These are phyloP conservation scores for Flaveria ramosissima DNA, from an alignment of 129 eudicot genomes.

Conservation along the genomic window DNA sequence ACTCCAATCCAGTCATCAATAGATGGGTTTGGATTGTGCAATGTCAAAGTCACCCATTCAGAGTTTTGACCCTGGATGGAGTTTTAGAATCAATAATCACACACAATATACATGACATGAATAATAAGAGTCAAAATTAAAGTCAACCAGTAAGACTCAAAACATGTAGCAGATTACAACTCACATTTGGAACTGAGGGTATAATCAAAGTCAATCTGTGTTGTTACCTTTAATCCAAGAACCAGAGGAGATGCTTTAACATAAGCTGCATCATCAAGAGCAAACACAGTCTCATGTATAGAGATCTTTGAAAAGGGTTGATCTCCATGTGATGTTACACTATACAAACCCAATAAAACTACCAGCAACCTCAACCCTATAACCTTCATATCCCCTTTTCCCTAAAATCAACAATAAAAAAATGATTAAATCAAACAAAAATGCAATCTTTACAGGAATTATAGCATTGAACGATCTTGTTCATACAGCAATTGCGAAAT, in stretches of 20 bases:
- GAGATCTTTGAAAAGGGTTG: slow-evolving; percentile 74
- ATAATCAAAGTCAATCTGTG: background rate
- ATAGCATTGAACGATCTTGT: background rate
- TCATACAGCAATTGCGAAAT: background rate
- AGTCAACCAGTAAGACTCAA: background rate
- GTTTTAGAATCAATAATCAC: slow-evolving; percentile 18
- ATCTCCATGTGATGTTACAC: slow-evolving; percentile 59
- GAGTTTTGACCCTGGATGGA: slow-evolving; percentile 51
- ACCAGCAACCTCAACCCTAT: slow-evolving; percentile 37
- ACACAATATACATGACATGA: background rate
- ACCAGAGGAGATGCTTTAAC: slow-evolving; percentile 69
- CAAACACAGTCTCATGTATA: slow-evolving; percentile 55
- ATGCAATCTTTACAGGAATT: slow-evolving; percentile 2
- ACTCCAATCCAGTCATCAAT: slow-evolving; percentile 89
- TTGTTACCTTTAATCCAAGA: slow-evolving; percentile 68
- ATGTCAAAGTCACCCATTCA: slow-evolving; percentile 74
- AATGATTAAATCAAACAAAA: background rate
- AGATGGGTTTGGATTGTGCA: slow-evolving; percentile 57
- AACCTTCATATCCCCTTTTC: slow-evolving; percentile 38
- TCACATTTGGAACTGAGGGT: background rate
- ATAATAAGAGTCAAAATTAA: background rate
- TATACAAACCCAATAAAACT: slow-evolving; percentile 45
- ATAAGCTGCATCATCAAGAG: slow-evolving; percentile 59
- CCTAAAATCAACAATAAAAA: slow-evolving; percentile 17
- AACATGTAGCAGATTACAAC: background rate